Evolutionary conservation across 2,329 filamentous ascomycete species (phyloP).

Genomic region (Pseudocercospora eumusae): DNA sequence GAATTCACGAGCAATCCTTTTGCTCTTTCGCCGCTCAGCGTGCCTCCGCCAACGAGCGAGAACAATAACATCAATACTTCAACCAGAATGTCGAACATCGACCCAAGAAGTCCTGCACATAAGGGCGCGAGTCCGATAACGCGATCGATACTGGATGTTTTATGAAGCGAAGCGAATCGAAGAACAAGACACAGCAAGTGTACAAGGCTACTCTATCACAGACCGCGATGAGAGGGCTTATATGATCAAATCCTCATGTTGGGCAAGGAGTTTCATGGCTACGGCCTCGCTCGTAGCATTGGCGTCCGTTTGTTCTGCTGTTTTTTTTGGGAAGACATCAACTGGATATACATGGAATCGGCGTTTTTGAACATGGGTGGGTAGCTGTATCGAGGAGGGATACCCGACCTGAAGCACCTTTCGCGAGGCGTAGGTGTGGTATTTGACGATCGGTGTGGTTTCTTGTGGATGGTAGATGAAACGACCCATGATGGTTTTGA

Average conservation of each 20-base stretch:
- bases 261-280: background rate
- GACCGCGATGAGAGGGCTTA: background rate
- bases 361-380: constrained; percentile 1
- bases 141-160: constrained; percentile 74
- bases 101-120: constrained; percentile 74
- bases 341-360: constrained; percentile 1
- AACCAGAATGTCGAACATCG: constrained; percentile 56
- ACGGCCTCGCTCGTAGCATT: background rate
- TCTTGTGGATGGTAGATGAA: constrained; percentile 3
- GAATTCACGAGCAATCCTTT: constrained; percentile 72
- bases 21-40: constrained; percentile 43
- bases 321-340: background rate
- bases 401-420: background rate
- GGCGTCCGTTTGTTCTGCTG: background rate
- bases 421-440: constrained; percentile 9
- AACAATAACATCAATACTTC: constrained; percentile 52
- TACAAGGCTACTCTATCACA: constrained; percentile 13
- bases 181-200: constrained; percentile 16
- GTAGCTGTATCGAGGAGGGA: constrained; percentile 2
- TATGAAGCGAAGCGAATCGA: constrained; percentile 51
- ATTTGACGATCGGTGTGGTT: background rate
- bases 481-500: constrained; percentile 1
- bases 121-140: constrained; percentile 73
- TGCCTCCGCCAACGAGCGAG: constrained; percentile 35
- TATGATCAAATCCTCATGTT: background rate